These are phyloP conservation scores for Trichoderma endophyticum DNA, from an alignment of 2,329 filamentous ascomycete genomes.

Conservation along the genomic window DNA sequence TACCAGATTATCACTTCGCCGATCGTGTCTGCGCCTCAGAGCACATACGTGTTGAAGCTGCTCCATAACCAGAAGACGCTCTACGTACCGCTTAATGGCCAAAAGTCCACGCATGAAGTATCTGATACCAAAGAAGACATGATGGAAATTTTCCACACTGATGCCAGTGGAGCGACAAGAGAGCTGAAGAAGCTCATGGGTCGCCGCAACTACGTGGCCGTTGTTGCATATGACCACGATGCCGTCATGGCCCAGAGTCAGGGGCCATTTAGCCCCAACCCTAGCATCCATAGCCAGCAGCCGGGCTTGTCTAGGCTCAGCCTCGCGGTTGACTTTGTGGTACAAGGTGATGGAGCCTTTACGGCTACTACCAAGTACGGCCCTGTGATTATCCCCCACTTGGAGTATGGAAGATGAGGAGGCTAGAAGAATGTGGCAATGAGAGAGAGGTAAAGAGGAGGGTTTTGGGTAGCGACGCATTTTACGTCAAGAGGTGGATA, in stretches of 20 bases:
- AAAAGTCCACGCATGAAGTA: constrained; percentile 67
- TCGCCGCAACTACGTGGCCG: constrained; percentile 84
- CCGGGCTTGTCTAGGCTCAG: constrained; percentile 65
- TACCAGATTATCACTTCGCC: constrained; percentile 94
- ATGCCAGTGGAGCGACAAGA: constrained; percentile 77
- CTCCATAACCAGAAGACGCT: constrained; percentile 93
- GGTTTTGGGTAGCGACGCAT: background rate
- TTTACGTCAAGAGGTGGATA: background rate
- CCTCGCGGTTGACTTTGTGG: constrained; percentile 92
- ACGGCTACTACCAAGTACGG: constrained; percentile 90
- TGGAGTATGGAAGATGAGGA: constrained; percentile 62
- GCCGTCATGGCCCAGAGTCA: constrained; percentile 47
- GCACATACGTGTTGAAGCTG: constrained; percentile 83
- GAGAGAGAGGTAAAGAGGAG: background rate
- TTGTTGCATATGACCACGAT: constrained; percentile 92
- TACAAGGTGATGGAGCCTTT: constrained; percentile 84
- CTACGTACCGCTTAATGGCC: constrained; percentile 86
- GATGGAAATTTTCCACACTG: constrained; percentile 99
- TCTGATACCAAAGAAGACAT: constrained; percentile 98
- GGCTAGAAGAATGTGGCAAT: background rate
- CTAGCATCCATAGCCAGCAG: constrained; percentile 35
- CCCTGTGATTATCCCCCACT: constrained; percentile 86
- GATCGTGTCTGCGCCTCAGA: constrained; percentile 84
- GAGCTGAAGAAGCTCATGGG: constrained; percentile 93
- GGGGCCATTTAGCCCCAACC: constrained; percentile 37